These are phyloP conservation scores for Cucurbita argyrosperma DNA, from an alignment of 306 rosid species.

Conservation along the genomic window DNA sequence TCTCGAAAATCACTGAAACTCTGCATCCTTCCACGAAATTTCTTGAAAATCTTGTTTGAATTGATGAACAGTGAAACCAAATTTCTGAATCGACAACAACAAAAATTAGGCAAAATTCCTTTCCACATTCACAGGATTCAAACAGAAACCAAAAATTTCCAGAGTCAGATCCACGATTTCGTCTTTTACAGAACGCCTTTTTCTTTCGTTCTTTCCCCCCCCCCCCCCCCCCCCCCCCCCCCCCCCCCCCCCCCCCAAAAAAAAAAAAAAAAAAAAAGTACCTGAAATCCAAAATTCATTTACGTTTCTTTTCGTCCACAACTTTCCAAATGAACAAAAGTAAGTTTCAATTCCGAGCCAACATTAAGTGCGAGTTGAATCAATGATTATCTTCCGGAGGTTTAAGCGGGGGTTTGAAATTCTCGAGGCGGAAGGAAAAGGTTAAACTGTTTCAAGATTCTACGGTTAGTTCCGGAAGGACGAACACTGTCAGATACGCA, in stretches of 20 bases:
- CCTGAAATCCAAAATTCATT: neutral
- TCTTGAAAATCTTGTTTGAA: neutral
- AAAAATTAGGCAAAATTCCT: neutral
- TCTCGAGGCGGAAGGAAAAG: conserved; percentile 13
- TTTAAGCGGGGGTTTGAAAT: conserved; percentile 21
- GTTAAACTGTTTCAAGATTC: conserved; percentile 15
- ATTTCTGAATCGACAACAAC: neutral
- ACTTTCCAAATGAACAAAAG: neutral
- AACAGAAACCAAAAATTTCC: neutral
- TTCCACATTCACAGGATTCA: neutral
- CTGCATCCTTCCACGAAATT: neutral
- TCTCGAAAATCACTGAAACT: neutral
- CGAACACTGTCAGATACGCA: neutral
- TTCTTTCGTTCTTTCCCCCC: neutral
- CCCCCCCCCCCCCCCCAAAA: too few relatives aligned
- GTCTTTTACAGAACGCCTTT: neutral
- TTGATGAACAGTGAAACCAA: neutral
- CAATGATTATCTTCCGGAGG: conserved; percentile 8
- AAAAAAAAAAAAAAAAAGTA: neutral
- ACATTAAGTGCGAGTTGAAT: neutral
- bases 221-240: too few relatives aligned
- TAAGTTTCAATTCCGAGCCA: neutral
- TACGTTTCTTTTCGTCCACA: neutral
- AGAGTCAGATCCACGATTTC: conserved; percentile 18
- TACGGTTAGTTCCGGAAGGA: conserved; percentile 20